Conservation (phyloP, 768 basidiomycete species). For the Lactarius akahatsu region DNA sequence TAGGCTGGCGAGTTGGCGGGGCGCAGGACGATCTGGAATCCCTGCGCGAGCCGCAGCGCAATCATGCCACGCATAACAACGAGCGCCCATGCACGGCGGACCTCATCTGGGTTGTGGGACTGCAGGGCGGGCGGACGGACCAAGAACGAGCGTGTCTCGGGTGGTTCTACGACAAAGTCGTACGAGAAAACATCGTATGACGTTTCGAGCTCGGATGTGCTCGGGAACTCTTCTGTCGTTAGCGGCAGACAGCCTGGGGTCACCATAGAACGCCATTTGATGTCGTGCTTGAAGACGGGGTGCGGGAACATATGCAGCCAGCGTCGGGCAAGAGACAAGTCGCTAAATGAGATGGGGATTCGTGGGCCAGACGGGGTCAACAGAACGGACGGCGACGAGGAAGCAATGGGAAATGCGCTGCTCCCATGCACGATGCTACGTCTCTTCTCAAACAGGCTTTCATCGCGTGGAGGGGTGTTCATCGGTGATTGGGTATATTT, state of each 20-base stretch:
- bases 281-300: conserved; percentile 72
- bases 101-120: conserved; percentile 51
- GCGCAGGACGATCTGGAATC: conserved; percentile 87
- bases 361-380: conserved; percentile 70
- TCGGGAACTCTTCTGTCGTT: conserved; percentile 87
- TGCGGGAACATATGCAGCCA: conserved; percentile 88
- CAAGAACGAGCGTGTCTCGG: conserved; percentile 84
- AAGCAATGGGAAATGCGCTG: conserved; percentile 36
- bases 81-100: conserved; percentile 69
- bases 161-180: conserved; percentile 81
- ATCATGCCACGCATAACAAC: conserved; percentile 92
- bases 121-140: conserved; percentile 59
- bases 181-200: conserved; percentile 84
- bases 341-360: conserved; percentile 55
- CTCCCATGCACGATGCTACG: conserved; percentile 49
- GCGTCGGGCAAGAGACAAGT: conserved; percentile 74
- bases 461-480: conserved; percentile 69
- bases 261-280: conserved; percentile 89
- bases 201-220: conserved; percentile 67
- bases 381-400: conserved; percentile 49
- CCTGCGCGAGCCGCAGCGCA: conserved; percentile 86
- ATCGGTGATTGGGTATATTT: conserved; percentile 56
- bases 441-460: conserved; percentile 50
- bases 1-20: conserved; percentile 35
- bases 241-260: conserved; percentile 88